Conservation (phyloP, 1,284 basidiomycete genomes). For the Hemileia vastatrix region DNA sequence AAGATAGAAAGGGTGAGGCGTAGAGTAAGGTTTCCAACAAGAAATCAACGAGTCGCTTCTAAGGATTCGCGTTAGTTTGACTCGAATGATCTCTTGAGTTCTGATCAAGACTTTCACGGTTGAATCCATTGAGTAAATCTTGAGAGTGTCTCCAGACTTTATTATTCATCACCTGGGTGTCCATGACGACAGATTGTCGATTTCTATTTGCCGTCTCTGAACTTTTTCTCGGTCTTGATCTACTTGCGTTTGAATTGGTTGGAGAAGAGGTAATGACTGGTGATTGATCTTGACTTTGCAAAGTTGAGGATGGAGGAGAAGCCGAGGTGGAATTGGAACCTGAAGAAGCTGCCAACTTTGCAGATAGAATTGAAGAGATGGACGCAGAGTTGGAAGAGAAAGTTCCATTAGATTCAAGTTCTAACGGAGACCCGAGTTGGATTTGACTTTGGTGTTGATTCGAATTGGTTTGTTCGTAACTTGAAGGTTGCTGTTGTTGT, state of each 20-base stretch:
- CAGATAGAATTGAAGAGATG: not conserved
- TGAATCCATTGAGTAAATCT: not conserved
- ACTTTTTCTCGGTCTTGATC: not conserved
- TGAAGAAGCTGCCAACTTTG: not conserved
- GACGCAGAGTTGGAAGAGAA: not conserved
- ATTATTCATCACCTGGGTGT: not conserved
- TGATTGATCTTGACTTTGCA: not conserved
- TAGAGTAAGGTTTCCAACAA: no score
- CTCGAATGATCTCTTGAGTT: no score
- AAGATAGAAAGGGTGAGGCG: no score
- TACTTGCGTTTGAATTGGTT: not conserved
- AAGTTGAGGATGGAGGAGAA: not conserved
- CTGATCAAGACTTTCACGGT: no score
- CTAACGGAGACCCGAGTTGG: not conserved
- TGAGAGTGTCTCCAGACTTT: not conserved
- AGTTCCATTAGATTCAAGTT: not conserved
- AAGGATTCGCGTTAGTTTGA: no score
- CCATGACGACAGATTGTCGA: not conserved
- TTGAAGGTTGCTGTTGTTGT: not conserved
- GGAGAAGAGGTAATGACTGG: not conserved
- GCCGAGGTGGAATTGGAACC: not conserved
- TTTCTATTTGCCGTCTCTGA: not conserved
- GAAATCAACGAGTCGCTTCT: no score
- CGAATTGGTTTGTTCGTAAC: not conserved
- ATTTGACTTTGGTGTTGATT: not conserved